Evolutionary conservation across 805 yeast genomes (phyloP).

Genomic region (Spathaspora sp.): DNA sequence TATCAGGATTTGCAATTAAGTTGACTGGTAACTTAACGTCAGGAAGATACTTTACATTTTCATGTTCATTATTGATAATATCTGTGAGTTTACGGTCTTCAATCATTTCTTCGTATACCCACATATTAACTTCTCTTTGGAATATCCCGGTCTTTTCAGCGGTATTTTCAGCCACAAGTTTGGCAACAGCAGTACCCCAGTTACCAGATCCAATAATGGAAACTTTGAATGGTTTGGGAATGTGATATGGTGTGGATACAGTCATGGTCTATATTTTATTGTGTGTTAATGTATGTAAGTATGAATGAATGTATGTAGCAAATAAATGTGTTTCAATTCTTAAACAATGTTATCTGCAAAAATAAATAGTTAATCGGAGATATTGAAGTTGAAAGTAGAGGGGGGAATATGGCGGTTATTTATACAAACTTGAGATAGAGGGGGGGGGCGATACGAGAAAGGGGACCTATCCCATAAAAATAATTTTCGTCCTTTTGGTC

Average conservation of each 20-base stretch:
- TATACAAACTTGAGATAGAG: background rate
- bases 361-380: too few relatives aligned
- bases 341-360: background rate
- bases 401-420: background rate
- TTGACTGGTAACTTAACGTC: conserved; percentile 82
- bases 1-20: conserved; percentile 81
- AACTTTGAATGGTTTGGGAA: conserved; percentile 34
- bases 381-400: background rate
- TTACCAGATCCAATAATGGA: conserved; percentile 93
- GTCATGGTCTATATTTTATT: conserved; percentile 7
- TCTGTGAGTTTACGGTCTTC: conserved; percentile 82
- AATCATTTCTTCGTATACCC: conserved; percentile 89
- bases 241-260: conserved; percentile 25
- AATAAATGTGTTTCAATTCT: background rate
- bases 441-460: background rate
- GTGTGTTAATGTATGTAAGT: background rate
- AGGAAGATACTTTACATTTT: conserved; percentile 94
- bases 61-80: conserved; percentile 85
- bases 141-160: conserved; percentile 69
- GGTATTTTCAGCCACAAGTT: conserved; percentile 88
- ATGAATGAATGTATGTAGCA: background rate
- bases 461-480: background rate
- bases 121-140: conserved; percentile 78
- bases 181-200: conserved; percentile 98
- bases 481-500: background rate